Evolutionary conservation across 2,329 filamentous ascomycete species (phyloP).

Genomic region (Aspergillus pseudotamarii): DNA sequence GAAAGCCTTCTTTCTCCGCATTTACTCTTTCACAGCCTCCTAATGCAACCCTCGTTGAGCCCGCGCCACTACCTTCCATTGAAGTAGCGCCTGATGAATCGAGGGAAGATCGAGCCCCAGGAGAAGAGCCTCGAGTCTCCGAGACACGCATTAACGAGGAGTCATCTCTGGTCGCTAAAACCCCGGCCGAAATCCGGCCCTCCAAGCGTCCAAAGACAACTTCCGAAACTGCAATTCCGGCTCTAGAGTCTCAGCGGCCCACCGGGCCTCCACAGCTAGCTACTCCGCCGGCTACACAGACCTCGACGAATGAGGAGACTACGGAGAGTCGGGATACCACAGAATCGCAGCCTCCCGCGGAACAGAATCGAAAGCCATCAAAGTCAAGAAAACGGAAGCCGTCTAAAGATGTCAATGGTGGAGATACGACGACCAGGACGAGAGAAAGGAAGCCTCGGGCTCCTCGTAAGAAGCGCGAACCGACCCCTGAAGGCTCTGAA

Average conservation of each 20-base stretch:
- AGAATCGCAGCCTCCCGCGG: constrained; percentile 25
- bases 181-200: constrained; percentile 26
- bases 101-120: constrained; percentile 4
- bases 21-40: constrained; percentile 21
- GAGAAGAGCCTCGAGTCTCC: constrained; percentile 12
- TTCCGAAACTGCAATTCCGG: constrained; percentile 6
- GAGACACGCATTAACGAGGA: constrained; percentile 9
- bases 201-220: constrained; percentile 32
- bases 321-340: constrained; percentile 23
- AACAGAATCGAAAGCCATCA: constrained; percentile 21
- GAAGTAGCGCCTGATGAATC: constrained; percentile 17
- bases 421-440: constrained; percentile 28
- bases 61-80: constrained; percentile 17
- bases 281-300: constrained; percentile 31
- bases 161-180: constrained; percentile 6
- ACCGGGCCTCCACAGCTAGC: constrained; percentile 13
- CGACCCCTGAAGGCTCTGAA: constrained; percentile 53
- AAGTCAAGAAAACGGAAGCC: constrained; percentile 30
- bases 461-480: constrained; percentile 40
- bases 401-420: constrained; percentile 28
- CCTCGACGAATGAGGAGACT: constrained; percentile 22
- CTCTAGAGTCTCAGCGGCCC: not conserved
- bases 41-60: constrained; percentile 17
- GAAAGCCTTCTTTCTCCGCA: constrained; percentile 28
- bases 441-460: constrained; percentile 28